These are phyloP conservation scores for Crotalaria pallida DNA, from an alignment of 306 rosid species.

Conservation along the genomic window DNA sequence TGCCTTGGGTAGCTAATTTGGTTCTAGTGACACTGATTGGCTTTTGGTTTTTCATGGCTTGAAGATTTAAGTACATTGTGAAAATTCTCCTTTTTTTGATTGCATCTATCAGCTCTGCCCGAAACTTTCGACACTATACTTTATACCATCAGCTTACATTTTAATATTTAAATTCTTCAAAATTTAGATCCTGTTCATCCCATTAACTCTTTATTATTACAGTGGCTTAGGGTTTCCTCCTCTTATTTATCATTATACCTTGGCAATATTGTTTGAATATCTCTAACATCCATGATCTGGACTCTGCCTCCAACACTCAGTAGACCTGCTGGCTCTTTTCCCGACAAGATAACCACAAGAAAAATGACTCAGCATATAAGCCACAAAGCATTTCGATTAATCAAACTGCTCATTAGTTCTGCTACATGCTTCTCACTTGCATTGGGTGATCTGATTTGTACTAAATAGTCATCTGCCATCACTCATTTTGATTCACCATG, in stretches of 20 bases:
- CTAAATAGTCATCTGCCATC: neutral
- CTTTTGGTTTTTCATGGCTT: neutral
- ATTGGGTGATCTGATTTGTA: conserved; percentile 6
- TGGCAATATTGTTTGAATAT: neutral
- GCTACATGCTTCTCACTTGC: neutral
- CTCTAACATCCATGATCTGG: conserved; percentile 11
- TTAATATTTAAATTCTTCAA: neutral
- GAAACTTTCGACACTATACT: neutral
- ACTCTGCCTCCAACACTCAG: neutral
- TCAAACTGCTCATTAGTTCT: neutral
- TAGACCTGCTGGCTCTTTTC: neutral
- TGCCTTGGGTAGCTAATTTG: conserved; percentile 5
- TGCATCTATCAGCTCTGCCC: neutral
- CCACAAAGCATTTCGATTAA: neutral
- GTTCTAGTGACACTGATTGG: neutral
- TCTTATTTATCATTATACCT: neutral
- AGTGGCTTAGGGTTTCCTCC: neutral
- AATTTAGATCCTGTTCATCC: neutral
- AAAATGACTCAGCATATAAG: neutral
- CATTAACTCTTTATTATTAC: neutral
- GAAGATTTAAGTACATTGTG: neutral
- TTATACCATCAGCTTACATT: neutral
- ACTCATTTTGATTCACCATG: neutral
- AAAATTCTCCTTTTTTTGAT: neutral
- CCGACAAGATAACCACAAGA: neutral